Percentiles rank a stretch among this genome's conserved stretches.
These are phyloP conservation scores for Auriculariales sp. DNA, from an alignment of 768 basidiomycete genomes.

Conservation along the genomic window DNA sequence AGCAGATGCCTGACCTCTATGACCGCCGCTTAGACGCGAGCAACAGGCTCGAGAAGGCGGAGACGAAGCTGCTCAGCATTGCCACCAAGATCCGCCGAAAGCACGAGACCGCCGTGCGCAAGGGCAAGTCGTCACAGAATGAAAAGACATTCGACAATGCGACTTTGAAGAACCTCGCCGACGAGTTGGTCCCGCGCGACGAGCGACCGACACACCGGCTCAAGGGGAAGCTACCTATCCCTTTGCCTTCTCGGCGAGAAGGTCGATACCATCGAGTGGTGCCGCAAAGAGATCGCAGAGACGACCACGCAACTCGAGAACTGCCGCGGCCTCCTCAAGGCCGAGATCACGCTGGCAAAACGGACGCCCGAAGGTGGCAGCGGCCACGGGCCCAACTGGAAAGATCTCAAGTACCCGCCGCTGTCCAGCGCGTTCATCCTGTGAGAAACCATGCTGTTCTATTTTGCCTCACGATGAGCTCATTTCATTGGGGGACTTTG, in stretches of 20 bases:
- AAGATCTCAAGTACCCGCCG: constrained; percentile 33
- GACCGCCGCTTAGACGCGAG: constrained; percentile 61
- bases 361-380: constrained; percentile 18
- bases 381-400: constrained; percentile 5
- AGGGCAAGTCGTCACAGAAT: constrained; percentile 14
- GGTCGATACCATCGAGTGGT: constrained; percentile 91
- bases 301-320: constrained; percentile 39
- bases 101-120: constrained; percentile 31
- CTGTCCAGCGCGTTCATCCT: constrained; percentile 72
- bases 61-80: constrained; percentile 60
- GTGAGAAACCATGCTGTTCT: no score
- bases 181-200: constrained; percentile 46
- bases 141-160: constrained; percentile 15
- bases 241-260: constrained; percentile 66
- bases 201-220: constrained; percentile 74
- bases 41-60: constrained; percentile 73
- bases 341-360: constrained; percentile 15
- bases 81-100: constrained; percentile 58
- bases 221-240: constrained; percentile 35
- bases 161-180: constrained; percentile 26
- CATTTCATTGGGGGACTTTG: no score
- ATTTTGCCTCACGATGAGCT: no score
- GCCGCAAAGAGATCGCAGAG: constrained; percentile 51
- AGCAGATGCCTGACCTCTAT: constrained; percentile 73
- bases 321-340: constrained; percentile 21